Evolutionary conservation across 768 basidiomycete species (phyloP).

Genomic region (Boletus coccyginus): DNA sequence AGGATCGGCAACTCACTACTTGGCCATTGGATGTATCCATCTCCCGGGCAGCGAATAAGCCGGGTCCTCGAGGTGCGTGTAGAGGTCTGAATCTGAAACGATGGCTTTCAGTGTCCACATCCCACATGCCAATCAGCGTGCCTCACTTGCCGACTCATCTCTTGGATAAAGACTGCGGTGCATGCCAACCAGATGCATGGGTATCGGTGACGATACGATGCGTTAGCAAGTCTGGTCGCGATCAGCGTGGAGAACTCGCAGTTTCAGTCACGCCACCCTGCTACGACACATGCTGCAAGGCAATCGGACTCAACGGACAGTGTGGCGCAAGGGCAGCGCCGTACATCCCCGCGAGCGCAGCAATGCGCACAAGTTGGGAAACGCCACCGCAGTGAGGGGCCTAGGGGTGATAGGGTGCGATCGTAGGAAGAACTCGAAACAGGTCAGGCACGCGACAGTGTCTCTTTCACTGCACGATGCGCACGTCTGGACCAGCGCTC

Average conservation of each 20-base stretch:
- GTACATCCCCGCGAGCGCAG: slow-evolving; percentile 58
- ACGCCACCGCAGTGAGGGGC: slow-evolving; percentile 61
- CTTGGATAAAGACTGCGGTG: slow-evolving; percentile 53
- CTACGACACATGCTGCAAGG: slow-evolving; percentile 70
- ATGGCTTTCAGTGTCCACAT: not conserved
- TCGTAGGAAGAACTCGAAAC: no score
- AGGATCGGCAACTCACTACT: slow-evolving; percentile 29
- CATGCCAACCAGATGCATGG: not conserved
- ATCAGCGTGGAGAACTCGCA: slow-evolving; percentile 37
- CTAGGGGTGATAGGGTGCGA: slow-evolving; percentile 24
- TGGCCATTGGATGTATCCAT: slow-evolving; percentile 49
- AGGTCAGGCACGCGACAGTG: no score
- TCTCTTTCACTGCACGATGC: not conserved
- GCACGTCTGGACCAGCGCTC: slow-evolving; percentile 67
- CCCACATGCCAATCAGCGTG: not conserved
- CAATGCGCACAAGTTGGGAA: slow-evolving; percentile 43
- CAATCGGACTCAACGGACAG: slow-evolving; percentile 69
- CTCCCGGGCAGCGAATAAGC: slow-evolving; percentile 48
- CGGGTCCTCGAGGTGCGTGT: slow-evolving; percentile 55
- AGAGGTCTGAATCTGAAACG: slow-evolving; percentile 55
- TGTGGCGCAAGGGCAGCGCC: slow-evolving; percentile 73
- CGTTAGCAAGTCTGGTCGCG: not conserved
- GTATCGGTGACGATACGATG: not conserved
- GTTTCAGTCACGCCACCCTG: slow-evolving; percentile 57
- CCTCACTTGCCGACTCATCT: slow-evolving; percentile 59